phyloP scores from a whole-genome alignment of 495 filamentous ascomycete genomes.

The Immersiella caudata region DNA sequence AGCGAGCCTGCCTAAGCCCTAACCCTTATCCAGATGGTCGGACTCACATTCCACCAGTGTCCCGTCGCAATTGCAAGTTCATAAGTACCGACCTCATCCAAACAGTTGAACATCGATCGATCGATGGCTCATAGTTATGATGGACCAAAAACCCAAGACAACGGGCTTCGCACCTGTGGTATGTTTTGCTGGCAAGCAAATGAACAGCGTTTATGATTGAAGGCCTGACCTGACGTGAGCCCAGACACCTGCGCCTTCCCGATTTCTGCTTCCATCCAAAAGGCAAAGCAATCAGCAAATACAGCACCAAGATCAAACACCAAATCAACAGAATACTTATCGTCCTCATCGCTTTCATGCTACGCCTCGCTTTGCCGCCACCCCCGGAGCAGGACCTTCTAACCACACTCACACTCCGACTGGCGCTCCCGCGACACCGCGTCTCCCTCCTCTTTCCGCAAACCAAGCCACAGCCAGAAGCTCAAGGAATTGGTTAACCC shows the following conservation, averaged over 20 bases:
- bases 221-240: background rate
- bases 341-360: slow-evolving; percentile 42
- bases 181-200: background rate
- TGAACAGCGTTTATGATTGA: background rate
- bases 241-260: slow-evolving; percentile 48
- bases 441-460: slow-evolving; percentile 27
- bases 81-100: too few species aligned
- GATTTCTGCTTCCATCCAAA: slow-evolving; percentile 44
- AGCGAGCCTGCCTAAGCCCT: too few species aligned
- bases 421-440: slow-evolving; percentile 15
- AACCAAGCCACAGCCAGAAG: slow-evolving; percentile 12
- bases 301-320: slow-evolving; percentile 31
- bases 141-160: background rate
- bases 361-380: slow-evolving; percentile 42
- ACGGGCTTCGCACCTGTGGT: background rate
- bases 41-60: too few species aligned
- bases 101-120: too few species aligned
- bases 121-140: too few species aligned
- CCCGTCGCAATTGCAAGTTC: too few species aligned
- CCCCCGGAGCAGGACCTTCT: slow-evolving; percentile 27
- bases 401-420: slow-evolving; percentile 19
- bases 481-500: slow-evolving; percentile 23
- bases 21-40: too few species aligned
- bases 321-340: slow-evolving; percentile 30
- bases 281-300: slow-evolving; percentile 33